phyloP scores from a whole-genome alignment of 805 yeast genomes.

The Dipodascopsis tothii region DNA sequence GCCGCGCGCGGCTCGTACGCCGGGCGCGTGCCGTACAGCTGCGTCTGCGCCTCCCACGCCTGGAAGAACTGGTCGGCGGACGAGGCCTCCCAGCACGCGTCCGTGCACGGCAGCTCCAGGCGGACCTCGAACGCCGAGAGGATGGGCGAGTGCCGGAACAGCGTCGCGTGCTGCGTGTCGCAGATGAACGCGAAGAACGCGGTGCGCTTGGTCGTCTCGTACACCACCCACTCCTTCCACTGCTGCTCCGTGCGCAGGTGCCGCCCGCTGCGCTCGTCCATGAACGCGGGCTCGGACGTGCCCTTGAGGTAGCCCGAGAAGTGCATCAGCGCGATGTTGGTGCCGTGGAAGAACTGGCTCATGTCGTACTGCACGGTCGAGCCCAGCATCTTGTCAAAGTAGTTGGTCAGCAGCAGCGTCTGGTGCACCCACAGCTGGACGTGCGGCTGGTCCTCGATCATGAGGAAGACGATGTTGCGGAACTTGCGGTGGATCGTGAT shows the following conservation, averaged over 20 bases:
- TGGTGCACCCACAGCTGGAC: conserved; percentile 30
- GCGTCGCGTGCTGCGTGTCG: conserved; percentile 37
- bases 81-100: conserved; percentile 39
- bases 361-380: conserved; percentile 28
- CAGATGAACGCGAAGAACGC: conserved; percentile 38
- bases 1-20: background rate
- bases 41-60: conserved; percentile 10
- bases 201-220: conserved; percentile 38
- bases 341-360: conserved; percentile 30
- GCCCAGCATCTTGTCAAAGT: conserved; percentile 29
- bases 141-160: conserved; percentile 32
- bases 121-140: conserved; percentile 40
- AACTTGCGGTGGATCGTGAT: conserved; percentile 25
- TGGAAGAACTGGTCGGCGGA: conserved; percentile 18
- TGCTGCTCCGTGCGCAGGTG: conserved; percentile 16
- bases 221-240: conserved; percentile 44
- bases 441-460: conserved; percentile 26
- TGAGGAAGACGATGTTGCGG: conserved; percentile 29
- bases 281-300: conserved; percentile 22
- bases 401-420: conserved; percentile 27
- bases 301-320: conserved; percentile 30
- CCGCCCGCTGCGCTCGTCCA: conserved; percentile 11
- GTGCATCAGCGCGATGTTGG: conserved; percentile 27
- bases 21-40: background rate
- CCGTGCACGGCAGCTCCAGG: conserved; percentile 41